Evolutionary conservation across 2,329 filamentous ascomycete species (phyloP), one percentile per base, ranked within the genome.

Genomic region (Hymenoscyphus linearis): DNA sequence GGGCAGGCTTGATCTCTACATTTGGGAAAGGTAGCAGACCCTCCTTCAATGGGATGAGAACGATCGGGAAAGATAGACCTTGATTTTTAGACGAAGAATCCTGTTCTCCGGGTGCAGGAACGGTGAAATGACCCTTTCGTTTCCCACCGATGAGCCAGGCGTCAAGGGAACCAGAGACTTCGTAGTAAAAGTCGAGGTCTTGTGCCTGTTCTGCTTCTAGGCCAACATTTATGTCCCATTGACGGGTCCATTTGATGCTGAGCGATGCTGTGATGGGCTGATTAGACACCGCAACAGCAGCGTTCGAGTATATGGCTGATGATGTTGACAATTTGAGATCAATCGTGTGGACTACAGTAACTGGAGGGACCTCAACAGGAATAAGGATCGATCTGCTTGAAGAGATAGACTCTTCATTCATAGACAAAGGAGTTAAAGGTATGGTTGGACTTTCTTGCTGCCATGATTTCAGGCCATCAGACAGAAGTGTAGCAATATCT

Each of bases 141-240:
- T 88, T 85, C 0, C 93, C 93, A 25, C 91, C 93, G 2, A 98
- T 78, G 1, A 97, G 83, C 93, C 93, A 98, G 0, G 84, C 81
- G 44, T 93, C 91, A 1, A 83, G 77, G 16, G 86, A 84, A 0
- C 88, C 87, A 14, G 85, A 85, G 25, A 98, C 80, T 67, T 96
- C 93, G 74, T 95, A 96, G 66, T 87, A 85, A 70, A 96, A 96
- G 64, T 92, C 86, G 1, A 92, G 78, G 25, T 85, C 80, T 25
- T 68, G 61, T 35, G 59, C 34, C 52, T 62, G 47, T 27, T 44
- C 27, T 14, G 58, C 52, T 18, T 71, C 72, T 16, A 69, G 58
- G 3, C 72, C 65, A 10, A 71, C 64, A 1, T 73, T 73, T 0
- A 80, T 84, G 65, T 87, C 82, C 85, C 85, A 88, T 1, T 78